Evolutionary conservation across 2,329 filamentous ascomycete species (phyloP).

Genomic region (Cladophialophora exuberans): DNA sequence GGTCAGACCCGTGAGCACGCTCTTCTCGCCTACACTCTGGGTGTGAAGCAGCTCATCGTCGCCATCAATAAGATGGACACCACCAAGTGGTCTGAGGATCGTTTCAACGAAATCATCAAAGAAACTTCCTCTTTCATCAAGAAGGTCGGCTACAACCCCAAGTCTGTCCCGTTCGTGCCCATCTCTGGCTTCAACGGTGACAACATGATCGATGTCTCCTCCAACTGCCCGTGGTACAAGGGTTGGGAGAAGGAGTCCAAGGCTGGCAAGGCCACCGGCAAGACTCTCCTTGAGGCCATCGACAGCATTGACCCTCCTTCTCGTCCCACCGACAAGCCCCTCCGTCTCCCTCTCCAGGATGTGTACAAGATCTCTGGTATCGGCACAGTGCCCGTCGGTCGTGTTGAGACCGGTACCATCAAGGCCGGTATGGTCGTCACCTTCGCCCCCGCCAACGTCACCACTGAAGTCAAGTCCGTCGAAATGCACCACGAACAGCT

Average conservation of each 20-base stretch:
- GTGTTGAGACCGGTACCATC: slow-evolving; percentile 99
- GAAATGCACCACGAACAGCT: slow-evolving; percentile 99
- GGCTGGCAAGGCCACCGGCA: slow-evolving; percentile 80
- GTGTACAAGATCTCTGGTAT: slow-evolving; percentile 99
- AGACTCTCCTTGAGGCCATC: slow-evolving; percentile 99
- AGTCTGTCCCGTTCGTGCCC: slow-evolving; percentile 96
- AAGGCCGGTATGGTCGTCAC: slow-evolving; percentile 84
- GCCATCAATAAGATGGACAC: slow-evolving; percentile 99
- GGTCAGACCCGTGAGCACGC: slow-evolving; percentile 99
- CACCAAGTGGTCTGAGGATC: slow-evolving; percentile 94
- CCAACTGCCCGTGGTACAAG: slow-evolving; percentile 99
- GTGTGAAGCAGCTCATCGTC: slow-evolving; percentile 99
- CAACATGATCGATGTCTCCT: slow-evolving; percentile 93
- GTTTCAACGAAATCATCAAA: slow-evolving; percentile 99
- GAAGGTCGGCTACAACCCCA: slow-evolving; percentile 99
- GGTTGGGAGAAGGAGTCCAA: slow-evolving; percentile 99
- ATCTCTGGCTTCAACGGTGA: slow-evolving; percentile 99
- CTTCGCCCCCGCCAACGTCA: slow-evolving; percentile 97
- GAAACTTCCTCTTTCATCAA: slow-evolving; percentile 99
- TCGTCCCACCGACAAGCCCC: slow-evolving; percentile 98
- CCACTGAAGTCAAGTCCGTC: slow-evolving; percentile 99
- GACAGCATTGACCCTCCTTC: slow-evolving; percentile 90
- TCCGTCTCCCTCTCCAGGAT: slow-evolving; percentile 99
- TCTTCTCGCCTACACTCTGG: slow-evolving; percentile 98
- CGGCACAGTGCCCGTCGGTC: slow-evolving; percentile 98